These are phyloP conservation scores for Cyclocybe cylindracea DNA, from an alignment of 768 basidiomycete species.

Conservation along the genomic window DNA sequence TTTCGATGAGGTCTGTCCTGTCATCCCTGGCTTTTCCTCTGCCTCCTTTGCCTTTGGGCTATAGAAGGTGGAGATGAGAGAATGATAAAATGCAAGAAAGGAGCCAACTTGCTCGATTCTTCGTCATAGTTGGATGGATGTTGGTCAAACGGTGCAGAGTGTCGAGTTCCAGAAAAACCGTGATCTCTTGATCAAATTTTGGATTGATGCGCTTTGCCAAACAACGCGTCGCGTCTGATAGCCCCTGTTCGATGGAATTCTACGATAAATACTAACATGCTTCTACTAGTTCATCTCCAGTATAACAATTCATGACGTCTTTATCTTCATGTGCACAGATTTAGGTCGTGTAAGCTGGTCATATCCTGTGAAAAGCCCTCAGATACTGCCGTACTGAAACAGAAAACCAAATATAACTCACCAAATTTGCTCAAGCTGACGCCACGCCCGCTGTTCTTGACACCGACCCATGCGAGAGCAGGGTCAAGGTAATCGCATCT, in stretches of 20 bases:
- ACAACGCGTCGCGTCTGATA: too few species aligned
- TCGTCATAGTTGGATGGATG: too few species aligned
- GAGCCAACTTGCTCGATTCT: too few species aligned
- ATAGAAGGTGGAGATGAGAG: background rate
- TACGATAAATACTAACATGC: background rate
- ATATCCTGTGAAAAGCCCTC: constrained; percentile 57
- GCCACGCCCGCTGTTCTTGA: constrained; percentile 91
- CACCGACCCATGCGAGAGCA: constrained; percentile 91
- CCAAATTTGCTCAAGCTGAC: constrained; percentile 90
- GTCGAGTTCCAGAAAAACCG: too few species aligned
- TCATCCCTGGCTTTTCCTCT: constrained; percentile 18
- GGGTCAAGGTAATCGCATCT: constrained; percentile 93
- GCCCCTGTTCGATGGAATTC: too few species aligned
- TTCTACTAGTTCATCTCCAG: background rate
- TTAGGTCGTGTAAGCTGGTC: constrained; percentile 84
- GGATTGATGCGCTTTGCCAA: too few species aligned
- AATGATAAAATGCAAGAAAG: too few species aligned
- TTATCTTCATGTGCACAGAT: constrained; percentile 82
- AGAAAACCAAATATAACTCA: constrained; percentile 31
- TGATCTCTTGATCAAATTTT: too few species aligned
- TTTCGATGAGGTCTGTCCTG: constrained; percentile 56
- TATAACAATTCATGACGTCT: constrained; percentile 35
- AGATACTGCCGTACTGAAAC: background rate
- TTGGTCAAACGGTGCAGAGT: too few species aligned
- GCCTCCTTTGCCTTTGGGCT: constrained; percentile 5